Evolutionary conservation across 768 basidiomycete species (phyloP).

Genomic region (Nidula microcarpa): DNA sequence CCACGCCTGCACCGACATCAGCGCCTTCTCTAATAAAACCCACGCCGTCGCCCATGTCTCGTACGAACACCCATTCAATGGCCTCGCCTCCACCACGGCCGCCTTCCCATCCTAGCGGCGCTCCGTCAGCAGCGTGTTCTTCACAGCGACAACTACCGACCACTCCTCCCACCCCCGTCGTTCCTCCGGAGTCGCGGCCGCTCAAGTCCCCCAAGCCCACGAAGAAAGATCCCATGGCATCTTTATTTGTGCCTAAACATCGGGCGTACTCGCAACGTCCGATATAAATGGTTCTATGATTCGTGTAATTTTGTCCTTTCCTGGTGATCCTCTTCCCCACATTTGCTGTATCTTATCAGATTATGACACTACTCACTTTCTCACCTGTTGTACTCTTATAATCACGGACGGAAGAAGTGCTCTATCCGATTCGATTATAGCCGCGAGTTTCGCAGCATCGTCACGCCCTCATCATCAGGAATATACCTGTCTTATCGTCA

Average conservation of each 20-base stretch:
- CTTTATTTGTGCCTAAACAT: conserved; percentile 74
- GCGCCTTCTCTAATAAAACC: neutral
- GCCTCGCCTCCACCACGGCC: conserved; percentile 6
- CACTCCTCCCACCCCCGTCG: no score
- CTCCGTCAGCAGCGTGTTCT: no score
- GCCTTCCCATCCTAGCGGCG: conserved; percentile 3
- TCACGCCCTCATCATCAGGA: no score
- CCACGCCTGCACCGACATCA: conserved; percentile 8
- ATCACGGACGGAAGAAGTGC: conserved; percentile 8
- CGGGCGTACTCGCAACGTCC: conserved; percentile 58
- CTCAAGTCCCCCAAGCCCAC: conserved; percentile 31
- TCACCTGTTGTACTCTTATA: conserved; percentile 8
- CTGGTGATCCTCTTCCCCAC: neutral
- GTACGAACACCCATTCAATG: conserved; percentile 3
- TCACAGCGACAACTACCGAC: no score
- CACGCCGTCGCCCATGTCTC: neutral
- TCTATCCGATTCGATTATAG: conserved; percentile 10
- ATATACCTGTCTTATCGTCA: conserved; percentile 1
- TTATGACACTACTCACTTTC: conserved; percentile 3
- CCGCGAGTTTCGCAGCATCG: conserved; percentile 6
- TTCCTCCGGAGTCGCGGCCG: conserved; percentile 19
- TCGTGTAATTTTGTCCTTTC: no score
- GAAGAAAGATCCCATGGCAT: conserved; percentile 64
- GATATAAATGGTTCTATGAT: conserved; percentile 22
- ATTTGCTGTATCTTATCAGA: conserved; percentile 12